Evolutionary conservation across 1,284 basidiomycete species (phyloP), one percentile per base, ranked within the genome.

Genomic region (Hemileccinum hortonii): DNA sequence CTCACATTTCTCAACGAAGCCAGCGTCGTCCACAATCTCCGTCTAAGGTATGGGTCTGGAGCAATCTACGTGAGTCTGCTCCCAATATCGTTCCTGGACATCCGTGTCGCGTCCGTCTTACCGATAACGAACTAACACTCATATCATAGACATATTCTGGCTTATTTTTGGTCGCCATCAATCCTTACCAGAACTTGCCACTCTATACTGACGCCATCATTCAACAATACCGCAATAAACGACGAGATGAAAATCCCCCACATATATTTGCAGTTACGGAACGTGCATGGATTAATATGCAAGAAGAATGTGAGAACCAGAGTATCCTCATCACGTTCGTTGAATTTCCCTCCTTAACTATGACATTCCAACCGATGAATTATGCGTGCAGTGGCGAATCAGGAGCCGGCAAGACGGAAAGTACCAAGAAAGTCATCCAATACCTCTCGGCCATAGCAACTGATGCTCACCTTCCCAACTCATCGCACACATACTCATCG

Each of bases 351-450:
- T 11, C 7, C 19, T 52, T 10, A 10, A 19, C 14, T 10, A 4
- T 32, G 37, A 33, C 14, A 10, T 49, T 22, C 29, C 47, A 18
- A 35, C 51, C 52, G 18, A 62, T 29, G 7, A 7, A 16, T 44
- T 26, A 19, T 45, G 46, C 32, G 8, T 35, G 24, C 38, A 96
- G 93, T 5, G 97, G 97, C 50, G 97, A 99, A 78, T 99, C 97
- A 4, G 97, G 97, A 39, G 97, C 97, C 2, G 97, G 97, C 42
- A 99, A 99, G 79, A 99, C 97, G 1, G 97, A 99, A 70, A 99
- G 96, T 73, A 99, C 97, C 15, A 99, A 99, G 81, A 98, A 98
- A 68, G 96, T 99, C 64, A 99, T 99, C 54, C 97, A 99, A 70
- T 99, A 99, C 72, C 86, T 99, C 32, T 96, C 97, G 1, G 94